A percentile compares a stretch with the other conserved stretches of the same genome.
Evolutionary conservation across 371 early-diverging fungal genomes (phyloP).

Genomic region (Amoeboaphelidium protococcarum): DNA sequence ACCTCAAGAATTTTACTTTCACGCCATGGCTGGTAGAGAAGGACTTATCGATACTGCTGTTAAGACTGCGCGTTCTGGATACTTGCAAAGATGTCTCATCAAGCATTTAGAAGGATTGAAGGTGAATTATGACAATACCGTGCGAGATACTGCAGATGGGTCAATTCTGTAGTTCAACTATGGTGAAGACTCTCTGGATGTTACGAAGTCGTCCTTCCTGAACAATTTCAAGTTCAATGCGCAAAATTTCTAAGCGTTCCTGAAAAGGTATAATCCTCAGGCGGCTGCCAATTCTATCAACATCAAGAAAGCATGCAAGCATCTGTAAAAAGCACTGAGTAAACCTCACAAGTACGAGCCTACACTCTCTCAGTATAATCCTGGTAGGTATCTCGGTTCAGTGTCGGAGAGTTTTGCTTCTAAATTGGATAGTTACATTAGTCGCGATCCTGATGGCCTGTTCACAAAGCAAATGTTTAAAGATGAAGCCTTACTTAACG

Average conservation of each 20-base stretch:
- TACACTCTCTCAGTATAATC: constrained; percentile 44
- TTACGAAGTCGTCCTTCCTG: constrained; percentile 76
- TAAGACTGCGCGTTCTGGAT: constrained; percentile 98
- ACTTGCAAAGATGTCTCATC: constrained; percentile 97
- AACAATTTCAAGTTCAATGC: constrained; percentile 76
- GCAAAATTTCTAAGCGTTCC: constrained; percentile 55
- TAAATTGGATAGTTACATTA: constrained; percentile 26
- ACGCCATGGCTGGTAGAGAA: constrained; percentile 99
- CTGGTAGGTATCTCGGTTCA: constrained; percentile 58
- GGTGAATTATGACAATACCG: constrained; percentile 92
- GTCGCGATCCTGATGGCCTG: constrained; percentile 31
- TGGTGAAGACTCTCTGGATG: constrained; percentile 98
- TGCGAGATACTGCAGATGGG: constrained; percentile 71
- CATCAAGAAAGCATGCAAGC: constrained; percentile 42
- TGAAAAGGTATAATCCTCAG: constrained; percentile 46
- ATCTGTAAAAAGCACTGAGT: constrained; percentile 36
- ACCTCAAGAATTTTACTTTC: constrained; percentile 57
- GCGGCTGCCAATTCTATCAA: constrained; percentile 24
- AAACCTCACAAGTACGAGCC: constrained; percentile 49
- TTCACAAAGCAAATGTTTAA: constrained; percentile 7
- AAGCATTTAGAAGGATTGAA: constrained; percentile 95
- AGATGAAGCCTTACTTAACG: constrained; percentile 3
- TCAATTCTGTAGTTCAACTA: constrained; percentile 93
- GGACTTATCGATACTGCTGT: constrained; percentile 99
- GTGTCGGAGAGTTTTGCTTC: constrained; percentile 60